A percentile compares a stretch with the other conserved stretches of the same genome.
phyloP scores from a whole-genome alignment of 1,284 basidiomycete species.

The Cystobasidium pallidum region DNA sequence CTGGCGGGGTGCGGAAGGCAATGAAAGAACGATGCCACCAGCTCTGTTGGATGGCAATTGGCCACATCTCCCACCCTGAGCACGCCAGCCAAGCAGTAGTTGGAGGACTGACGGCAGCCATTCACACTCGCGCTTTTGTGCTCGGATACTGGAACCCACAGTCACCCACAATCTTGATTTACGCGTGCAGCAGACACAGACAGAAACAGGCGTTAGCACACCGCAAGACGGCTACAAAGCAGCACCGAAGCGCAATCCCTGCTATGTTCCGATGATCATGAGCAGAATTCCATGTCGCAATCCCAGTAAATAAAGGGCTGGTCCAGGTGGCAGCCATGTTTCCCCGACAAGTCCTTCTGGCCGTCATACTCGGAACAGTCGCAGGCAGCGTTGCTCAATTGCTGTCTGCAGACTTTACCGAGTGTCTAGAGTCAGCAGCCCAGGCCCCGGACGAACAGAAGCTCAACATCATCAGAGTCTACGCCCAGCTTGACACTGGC shows the following conservation, averaged over 20 bases:
- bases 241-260: neutral
- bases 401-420: constrained; percentile 28
- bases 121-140: too few relatives aligned
- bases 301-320: too few relatives aligned
- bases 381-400: constrained; percentile 18
- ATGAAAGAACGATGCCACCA: neutral
- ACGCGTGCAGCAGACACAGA: constrained; percentile 2
- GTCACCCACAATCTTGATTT: neutral
- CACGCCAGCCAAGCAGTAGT: neutral
- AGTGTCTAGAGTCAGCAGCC: constrained; percentile 43
- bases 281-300: too few relatives aligned
- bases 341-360: neutral
- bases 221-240: neutral
- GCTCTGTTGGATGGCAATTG: neutral
- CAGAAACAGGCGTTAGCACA: neutral
- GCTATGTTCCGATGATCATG: neutral
- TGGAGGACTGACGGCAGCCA: neutral
- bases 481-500: constrained; percentile 51
- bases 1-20: neutral
- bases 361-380: neutral
- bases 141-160: too few relatives aligned
- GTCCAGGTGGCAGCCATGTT: neutral
- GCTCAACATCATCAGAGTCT: constrained; percentile 46
- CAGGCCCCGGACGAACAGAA: constrained; percentile 45
- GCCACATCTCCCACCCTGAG: neutral